Base-by-base conservation (phyloP, 192 early-diverging fungal genomes). In the Obelidium mucronatum region DNA sequence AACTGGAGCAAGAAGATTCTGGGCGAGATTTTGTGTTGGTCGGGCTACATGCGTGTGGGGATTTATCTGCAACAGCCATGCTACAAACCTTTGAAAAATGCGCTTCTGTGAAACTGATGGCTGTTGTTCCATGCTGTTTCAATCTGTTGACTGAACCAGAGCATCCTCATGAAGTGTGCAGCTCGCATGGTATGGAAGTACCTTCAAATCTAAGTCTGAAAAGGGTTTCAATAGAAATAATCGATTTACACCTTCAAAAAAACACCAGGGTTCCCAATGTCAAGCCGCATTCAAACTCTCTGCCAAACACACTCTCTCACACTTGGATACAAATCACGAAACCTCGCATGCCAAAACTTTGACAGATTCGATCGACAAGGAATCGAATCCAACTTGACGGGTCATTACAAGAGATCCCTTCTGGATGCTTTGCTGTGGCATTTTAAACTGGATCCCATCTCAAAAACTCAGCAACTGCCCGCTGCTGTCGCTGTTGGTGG, bases 1-100 rank as follows among this genome's bases (percentile, higher is more conserved):
- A 58, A 2, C 48, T 71, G 36, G 36, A 42, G 17, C 15, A 53
- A 13, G 67, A 58, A n/a, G 55, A 35, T 35, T 31, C 26, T 51
- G 42, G 19, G 28, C 22, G 22, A 35, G 35, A 24, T 8, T 67
- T 76, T 19, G 26, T 73, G 56, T 52, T 78, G 22, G 77, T 78
- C 36, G 77, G 77, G 4, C 51, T 78, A 15, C 77, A 78, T 40
- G 77, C 77, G 15, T 78, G 77, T 66, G 77, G 77, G 17, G 77
- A 78, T 40, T 42, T 78, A n/a, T 63, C 58, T 2, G 26, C 59
- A 5, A 30, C 70, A 11, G 69, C 77, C 4, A 78, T 78, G 67
- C 24, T 78, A 15, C 11, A 51, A 1, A 40, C 77, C 6, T 78
- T 73, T 56, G 5, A 51, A 36, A 33, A 63, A 15, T 44, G 34